Conservation (phyloP, 805 yeast genomes). For the Candida montana region DNA sequence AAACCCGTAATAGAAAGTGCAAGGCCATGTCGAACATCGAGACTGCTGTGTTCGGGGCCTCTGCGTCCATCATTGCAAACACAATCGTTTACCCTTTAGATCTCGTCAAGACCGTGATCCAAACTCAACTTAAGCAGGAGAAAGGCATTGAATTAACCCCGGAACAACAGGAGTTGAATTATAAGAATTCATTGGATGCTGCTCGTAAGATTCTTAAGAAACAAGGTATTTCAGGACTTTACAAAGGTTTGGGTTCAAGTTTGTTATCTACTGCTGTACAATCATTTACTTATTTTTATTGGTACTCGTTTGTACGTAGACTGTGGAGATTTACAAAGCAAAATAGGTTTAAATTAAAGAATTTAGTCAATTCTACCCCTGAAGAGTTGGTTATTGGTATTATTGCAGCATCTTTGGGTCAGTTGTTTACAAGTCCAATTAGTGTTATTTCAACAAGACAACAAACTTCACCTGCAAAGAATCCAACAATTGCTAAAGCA, state of each 20-base stretch:
- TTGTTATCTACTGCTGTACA: slow-evolving; percentile 69
- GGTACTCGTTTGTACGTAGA: slow-evolving; percentile 72
- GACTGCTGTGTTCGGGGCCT: slow-evolving; percentile 76
- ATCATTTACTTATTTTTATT: slow-evolving; percentile 79
- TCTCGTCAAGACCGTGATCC: slow-evolving; percentile 69
- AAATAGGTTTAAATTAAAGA: slow-evolving; percentile 28
- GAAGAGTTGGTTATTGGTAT: slow-evolving; percentile 74
- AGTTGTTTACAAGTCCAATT: slow-evolving; percentile 76
- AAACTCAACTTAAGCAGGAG: slow-evolving; percentile 46
- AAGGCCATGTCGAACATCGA: slow-evolving; percentile 46
- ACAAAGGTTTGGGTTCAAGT: slow-evolving; percentile 65
- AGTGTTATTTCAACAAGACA: slow-evolving; percentile 65
- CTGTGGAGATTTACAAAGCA: slow-evolving; percentile 34
- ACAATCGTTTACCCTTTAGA: slow-evolving; percentile 77
- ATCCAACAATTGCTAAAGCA: slow-evolving; percentile 33
- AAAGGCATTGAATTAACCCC: slow-evolving; percentile 6
- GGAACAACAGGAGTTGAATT: slow-evolving; percentile 26
- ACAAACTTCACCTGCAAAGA: slow-evolving; percentile 42
- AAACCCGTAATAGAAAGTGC: too few species aligned
- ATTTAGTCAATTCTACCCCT: slow-evolving; percentile 41
- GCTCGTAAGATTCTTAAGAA: slow-evolving; percentile 47
- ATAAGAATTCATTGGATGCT: slow-evolving; percentile 59
- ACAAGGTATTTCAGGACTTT: slow-evolving; percentile 64
- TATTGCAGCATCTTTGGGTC: slow-evolving; percentile 77
- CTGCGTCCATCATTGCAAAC: slow-evolving; percentile 78